Percentiles rank a stretch among this genome's conserved stretches.
Evolutionary conservation across 2,329 filamentous ascomycete species (phyloP).

Genomic region (Parastagonospora nodorum): DNA sequence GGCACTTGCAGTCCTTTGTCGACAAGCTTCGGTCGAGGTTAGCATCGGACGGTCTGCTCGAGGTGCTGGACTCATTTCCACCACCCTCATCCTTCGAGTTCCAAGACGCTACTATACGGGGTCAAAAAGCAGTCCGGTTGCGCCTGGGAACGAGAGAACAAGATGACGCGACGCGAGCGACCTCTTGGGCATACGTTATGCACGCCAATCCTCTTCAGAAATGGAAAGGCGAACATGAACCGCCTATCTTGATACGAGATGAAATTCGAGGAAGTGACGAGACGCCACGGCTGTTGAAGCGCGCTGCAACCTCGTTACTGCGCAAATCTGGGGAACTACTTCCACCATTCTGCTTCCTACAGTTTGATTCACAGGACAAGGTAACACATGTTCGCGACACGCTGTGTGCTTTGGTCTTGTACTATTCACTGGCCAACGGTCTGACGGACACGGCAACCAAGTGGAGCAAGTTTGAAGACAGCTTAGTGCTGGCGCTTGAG

Average conservation of each 20-base stretch:
- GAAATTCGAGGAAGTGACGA: background rate
- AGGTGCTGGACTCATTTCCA: slow-evolving; percentile 1
- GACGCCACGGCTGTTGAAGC: slow-evolving; percentile 1
- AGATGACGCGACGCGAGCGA: background rate
- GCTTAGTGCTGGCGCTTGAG: slow-evolving; percentile 6
- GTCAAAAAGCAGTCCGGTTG: background rate
- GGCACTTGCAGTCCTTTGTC: background rate
- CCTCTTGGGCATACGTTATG: background rate
- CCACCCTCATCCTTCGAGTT: background rate
- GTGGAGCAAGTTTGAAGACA: slow-evolving; percentile 9
- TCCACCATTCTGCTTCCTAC: slow-evolving; percentile 17
- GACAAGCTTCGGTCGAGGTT: background rate
- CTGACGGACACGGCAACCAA: slow-evolving; percentile 4
- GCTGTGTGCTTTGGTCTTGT: slow-evolving; percentile 16
- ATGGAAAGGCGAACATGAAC: background rate
- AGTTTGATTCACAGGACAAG: slow-evolving; percentile 5
- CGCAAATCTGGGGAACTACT: slow-evolving; percentile 9
- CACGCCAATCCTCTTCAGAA: background rate
- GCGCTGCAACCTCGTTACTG: slow-evolving; percentile 12
- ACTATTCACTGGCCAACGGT: slow-evolving; percentile 5
- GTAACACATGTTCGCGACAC: slow-evolving; percentile 5
- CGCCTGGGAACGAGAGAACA: background rate
- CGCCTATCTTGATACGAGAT: background rate
- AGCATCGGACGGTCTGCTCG: background rate
- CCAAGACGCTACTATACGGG: background rate